A percentile compares a stretch with the other conserved stretches of the same genome.
phyloP scores from a whole-genome alignment of 1,284 basidiomycete genomes.

The Cryptococcus wingfieldii region DNA sequence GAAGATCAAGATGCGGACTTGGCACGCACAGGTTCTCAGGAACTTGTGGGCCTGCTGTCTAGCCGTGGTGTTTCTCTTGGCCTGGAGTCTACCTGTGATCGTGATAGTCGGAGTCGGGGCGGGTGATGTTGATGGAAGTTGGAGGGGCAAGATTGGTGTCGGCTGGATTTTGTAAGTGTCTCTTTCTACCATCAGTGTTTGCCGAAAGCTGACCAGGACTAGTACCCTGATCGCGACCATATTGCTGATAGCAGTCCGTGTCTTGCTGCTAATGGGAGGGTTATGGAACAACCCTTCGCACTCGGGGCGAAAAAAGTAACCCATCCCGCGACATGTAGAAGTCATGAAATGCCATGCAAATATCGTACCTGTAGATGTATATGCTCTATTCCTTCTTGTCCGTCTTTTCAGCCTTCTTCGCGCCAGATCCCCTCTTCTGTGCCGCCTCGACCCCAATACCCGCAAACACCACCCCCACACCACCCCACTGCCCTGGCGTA shows the following conservation, averaged over 20 bases:
- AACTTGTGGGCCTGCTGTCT: background rate
- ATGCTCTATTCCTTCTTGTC: constrained; percentile 2
- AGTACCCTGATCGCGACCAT: constrained; percentile 5
- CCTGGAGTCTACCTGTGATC: constrained; percentile 5
- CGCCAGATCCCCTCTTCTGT: constrained; percentile 57
- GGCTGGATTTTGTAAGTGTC: constrained; percentile 8
- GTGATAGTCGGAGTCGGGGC: constrained; percentile 1
- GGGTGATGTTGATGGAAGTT: background rate
- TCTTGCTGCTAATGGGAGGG: constrained; percentile 3
- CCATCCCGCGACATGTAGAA: background rate
- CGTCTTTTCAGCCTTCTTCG: constrained; percentile 30
- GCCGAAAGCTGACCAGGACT: background rate
- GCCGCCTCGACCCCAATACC: constrained; percentile 91
- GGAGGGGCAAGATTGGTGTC: background rate
- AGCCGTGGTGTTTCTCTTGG: background rate
- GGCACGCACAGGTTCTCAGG: background rate
- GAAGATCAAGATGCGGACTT: background rate
- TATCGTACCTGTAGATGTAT: background rate
- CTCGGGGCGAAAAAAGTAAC: background rate
- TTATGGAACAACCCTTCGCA: constrained; percentile 6
- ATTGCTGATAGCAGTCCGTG: background rate
- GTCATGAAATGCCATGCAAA: background rate
- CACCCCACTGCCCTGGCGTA: constrained; percentile 81
- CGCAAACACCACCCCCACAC: constrained; percentile 82
- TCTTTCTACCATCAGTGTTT: background rate